Evolutionary conservation across 768 basidiomycete species (phyloP).

Genomic region (Leucogyrophana mollusca): DNA sequence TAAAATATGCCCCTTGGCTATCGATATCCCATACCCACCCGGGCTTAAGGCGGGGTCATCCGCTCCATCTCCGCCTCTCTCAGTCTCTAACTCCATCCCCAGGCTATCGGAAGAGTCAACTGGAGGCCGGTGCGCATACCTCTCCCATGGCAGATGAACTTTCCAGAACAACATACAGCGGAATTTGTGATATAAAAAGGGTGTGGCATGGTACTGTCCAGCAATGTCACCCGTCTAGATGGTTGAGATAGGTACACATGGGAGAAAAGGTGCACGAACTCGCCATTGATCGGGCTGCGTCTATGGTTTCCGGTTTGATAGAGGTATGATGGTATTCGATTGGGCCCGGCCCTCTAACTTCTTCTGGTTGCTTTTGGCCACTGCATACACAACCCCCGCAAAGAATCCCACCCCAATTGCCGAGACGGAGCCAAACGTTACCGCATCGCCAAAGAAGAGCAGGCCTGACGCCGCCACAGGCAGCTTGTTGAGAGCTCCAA

Average conservation of each 20-base stretch:
- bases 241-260: constrained; percentile 1
- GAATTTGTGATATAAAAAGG: neutral
- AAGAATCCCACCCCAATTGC: constrained; percentile 88
- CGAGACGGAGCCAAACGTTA: constrained; percentile 85
- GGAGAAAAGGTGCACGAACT: constrained; percentile 2
- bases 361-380: constrained; percentile 93
- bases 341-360: constrained; percentile 61
- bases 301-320: constrained; percentile 50
- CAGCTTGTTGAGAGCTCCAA: constrained; percentile 95
- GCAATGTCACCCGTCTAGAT: neutral
- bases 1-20: neutral
- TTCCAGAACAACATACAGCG: neutral
- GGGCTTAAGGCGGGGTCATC: constrained; percentile 32
- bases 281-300: neutral
- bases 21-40: constrained; percentile 8
- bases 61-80: constrained; percentile 27
- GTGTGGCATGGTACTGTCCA: neutral
- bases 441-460: constrained; percentile 92
- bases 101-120: neutral
- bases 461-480: constrained; percentile 99
- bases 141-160: neutral
- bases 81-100: constrained; percentile 11
- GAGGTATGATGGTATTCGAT: constrained; percentile 57
- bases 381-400: constrained; percentile 87
- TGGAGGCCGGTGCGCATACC: neutral